These are phyloP conservation scores for Apiotrichum montevideense DNA, from an alignment of 1,284 basidiomycete genomes.

Conservation along the genomic window DNA sequence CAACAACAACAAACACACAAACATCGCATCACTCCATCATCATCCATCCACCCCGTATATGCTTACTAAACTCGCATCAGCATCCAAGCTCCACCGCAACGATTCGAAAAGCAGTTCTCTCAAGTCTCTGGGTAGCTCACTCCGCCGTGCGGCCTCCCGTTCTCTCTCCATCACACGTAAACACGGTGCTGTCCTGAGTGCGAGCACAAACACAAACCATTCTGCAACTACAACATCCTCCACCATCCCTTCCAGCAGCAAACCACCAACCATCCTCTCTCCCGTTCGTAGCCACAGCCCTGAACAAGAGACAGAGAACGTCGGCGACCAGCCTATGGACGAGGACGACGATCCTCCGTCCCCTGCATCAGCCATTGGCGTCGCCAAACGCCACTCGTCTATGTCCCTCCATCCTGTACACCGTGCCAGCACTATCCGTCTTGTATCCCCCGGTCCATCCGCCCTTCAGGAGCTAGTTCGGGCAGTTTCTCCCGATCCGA, in stretches of 20 bases:
- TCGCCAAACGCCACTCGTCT: constrained; percentile 32
- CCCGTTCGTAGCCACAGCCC: not conserved
- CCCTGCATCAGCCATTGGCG: constrained; percentile 40
- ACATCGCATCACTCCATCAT: not conserved
- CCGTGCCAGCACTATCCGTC: constrained; percentile 35
- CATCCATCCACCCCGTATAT: not conserved
- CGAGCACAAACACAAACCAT: not conserved
- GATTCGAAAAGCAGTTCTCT: constrained; percentile 4
- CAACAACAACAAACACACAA: too few species aligned
- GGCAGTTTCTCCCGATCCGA: not conserved
- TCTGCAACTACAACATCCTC: not conserved
- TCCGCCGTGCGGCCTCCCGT: constrained; percentile 12
- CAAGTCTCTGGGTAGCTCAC: constrained; percentile 15
- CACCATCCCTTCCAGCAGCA: not conserved
- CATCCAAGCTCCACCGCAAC: not conserved
- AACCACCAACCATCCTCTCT: constrained; percentile 1
- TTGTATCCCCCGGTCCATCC: constrained; percentile 29
- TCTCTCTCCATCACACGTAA: constrained; percentile 8
- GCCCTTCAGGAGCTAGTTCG: not conserved
- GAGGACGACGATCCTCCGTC: constrained; percentile 21
- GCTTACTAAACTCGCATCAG: not conserved
- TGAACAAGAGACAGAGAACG: constrained; percentile 1
- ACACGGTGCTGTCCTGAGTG: too few species aligned
- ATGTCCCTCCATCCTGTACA: constrained; percentile 24
- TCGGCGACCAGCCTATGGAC: not conserved